Percentiles rank a stretch among this genome's conserved stretches.
Evolutionary conservation across 176 grass and related monocot genomes (phyloP).

Genomic region (Oryza meyeriana): DNA sequence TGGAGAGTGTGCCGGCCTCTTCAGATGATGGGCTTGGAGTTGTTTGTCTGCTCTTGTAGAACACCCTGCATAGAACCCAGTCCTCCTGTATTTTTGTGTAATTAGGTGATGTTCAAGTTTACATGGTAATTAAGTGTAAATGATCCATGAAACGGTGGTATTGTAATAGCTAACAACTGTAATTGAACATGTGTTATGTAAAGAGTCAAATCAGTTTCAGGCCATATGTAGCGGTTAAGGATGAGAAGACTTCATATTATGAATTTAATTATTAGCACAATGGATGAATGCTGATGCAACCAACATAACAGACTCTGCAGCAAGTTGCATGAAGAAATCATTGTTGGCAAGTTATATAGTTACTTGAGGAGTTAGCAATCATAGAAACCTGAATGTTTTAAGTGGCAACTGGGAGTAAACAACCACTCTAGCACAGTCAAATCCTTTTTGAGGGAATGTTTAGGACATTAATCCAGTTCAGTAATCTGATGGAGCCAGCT

Average conservation of each 20-base stretch:
- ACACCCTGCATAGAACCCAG: slow-evolving; percentile 78
- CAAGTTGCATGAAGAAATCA: neutral
- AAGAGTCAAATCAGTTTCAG: neutral
- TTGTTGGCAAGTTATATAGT: neutral
- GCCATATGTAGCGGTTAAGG: neutral
- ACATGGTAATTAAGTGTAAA: neutral
- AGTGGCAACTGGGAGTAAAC: neutral
- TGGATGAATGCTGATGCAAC: neutral
- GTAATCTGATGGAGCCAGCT: slow-evolving; percentile 17
- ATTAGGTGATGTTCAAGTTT: neutral
- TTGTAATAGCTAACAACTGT: neutral
- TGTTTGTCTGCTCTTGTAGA: slow-evolving; percentile 58
- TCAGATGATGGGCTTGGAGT: slow-evolving; percentile 20
- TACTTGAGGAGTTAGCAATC: neutral
- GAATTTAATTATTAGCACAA: neutral
- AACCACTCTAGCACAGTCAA: neutral
- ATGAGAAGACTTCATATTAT: neutral
- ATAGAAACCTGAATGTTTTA: slow-evolving; percentile 6
- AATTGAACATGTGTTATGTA: neutral
- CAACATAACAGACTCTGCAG: neutral
- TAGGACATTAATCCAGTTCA: neutral
- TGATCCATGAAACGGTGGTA: neutral
- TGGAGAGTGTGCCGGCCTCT: neutral
- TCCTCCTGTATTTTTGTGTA: slow-evolving; percentile 44
- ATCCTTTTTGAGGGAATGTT: slow-evolving; percentile 14